phyloP scores from a whole-genome alignment of 768 basidiomycete genomes.

The Paxillus ammoniavirescens region DNA sequence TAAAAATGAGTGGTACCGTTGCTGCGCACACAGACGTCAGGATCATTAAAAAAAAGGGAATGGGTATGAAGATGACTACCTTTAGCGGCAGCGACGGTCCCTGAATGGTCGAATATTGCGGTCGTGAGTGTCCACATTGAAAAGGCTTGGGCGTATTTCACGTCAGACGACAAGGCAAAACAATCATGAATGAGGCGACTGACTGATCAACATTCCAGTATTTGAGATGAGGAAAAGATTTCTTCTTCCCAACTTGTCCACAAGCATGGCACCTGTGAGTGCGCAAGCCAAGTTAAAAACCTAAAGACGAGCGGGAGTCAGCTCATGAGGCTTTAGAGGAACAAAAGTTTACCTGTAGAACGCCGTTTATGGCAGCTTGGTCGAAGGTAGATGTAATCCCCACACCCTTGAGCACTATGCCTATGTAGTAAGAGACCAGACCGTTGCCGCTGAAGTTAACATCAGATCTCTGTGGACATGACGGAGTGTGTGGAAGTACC shows the following conservation, averaged over 20 bases:
- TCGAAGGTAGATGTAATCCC: slow-evolving; percentile 54
- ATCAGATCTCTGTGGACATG: not conserved
- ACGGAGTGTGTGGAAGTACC: slow-evolving; percentile 33
- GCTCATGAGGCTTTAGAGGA: not conserved
- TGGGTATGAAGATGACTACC: not conserved
- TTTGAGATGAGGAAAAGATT: slow-evolving; percentile 67
- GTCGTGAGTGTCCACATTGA: slow-evolving; percentile 53
- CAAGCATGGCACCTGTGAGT: slow-evolving; percentile 55
- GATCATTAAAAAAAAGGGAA: not conserved
- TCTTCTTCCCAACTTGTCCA: slow-evolving; percentile 68
- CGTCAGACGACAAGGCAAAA: not conserved
- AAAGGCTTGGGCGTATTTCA: slow-evolving; percentile 39
- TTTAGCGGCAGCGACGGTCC: slow-evolving; percentile 32
- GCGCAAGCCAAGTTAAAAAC: slow-evolving; percentile 65
- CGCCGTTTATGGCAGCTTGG: slow-evolving; percentile 61
- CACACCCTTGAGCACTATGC: slow-evolving; percentile 61
- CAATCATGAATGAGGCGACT: slow-evolving; percentile 9
- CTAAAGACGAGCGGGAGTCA: slow-evolving; percentile 24
- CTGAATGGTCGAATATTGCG: slow-evolving; percentile 35
- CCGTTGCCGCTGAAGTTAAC: slow-evolving; percentile 53
- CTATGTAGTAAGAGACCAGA: slow-evolving; percentile 72
- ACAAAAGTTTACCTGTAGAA: slow-evolving; percentile 45
- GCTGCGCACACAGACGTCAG: slow-evolving; percentile 31
- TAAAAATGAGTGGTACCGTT: slow-evolving; percentile 66
- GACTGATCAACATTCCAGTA: slow-evolving; percentile 55